These are phyloP conservation scores for Xylaria sp. DNA, from an alignment of 2,329 filamentous ascomycete genomes.

Conservation along the genomic window DNA sequence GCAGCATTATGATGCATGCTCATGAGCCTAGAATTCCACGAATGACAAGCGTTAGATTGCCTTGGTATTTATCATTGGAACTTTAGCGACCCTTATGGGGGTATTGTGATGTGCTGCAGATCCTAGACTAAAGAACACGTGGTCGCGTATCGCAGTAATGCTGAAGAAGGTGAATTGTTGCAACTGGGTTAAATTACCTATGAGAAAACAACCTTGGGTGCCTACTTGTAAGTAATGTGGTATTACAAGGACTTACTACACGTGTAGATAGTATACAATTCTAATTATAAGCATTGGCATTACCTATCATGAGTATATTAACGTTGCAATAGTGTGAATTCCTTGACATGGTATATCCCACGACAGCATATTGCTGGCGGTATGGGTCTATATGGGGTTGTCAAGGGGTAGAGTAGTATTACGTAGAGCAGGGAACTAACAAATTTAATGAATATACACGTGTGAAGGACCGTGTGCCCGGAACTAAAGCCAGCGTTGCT, in stretches of 20 bases:
- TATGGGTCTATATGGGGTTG: neutral
- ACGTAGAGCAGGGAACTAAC: neutral
- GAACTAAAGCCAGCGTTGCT: neutral
- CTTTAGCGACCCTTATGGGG: neutral
- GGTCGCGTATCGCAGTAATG: neutral
- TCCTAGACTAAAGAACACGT: constrained; percentile 7
- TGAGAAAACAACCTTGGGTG: neutral
- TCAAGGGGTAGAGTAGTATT: neutral
- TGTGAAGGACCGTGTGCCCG: neutral
- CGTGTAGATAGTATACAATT: neutral
- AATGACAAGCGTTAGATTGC: neutral
- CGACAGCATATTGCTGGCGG: neutral
- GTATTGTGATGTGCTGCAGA: neutral
- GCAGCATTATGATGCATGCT: neutral
- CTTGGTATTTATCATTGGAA: neutral
- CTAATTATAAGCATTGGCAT: neutral
- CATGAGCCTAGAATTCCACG: neutral
- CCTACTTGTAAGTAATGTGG: too few species aligned
- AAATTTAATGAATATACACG: neutral
- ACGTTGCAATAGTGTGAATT: neutral
- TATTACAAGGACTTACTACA: too few species aligned
- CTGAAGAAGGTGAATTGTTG: neutral
- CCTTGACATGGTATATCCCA: neutral
- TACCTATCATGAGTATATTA: neutral
- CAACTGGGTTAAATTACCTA: neutral